Conservation (phyloP, 768 basidiomycete species). For the Exsudoporus frostii region DNA sequence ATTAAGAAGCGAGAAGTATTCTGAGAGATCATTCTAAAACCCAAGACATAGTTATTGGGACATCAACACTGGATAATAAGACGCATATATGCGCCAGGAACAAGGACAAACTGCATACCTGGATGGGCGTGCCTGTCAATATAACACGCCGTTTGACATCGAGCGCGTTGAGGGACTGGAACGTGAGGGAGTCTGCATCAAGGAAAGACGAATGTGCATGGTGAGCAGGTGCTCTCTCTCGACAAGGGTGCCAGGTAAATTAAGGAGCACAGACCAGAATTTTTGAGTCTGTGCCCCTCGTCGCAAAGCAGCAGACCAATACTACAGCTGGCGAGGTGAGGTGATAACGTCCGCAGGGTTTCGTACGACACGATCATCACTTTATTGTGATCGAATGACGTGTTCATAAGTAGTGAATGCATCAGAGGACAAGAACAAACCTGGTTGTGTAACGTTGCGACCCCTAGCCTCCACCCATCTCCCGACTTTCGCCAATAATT, state of each 20-base stretch:
- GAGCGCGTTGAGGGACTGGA: constrained; percentile 75
- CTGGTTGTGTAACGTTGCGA: constrained; percentile 88
- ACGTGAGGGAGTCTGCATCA: constrained; percentile 75
- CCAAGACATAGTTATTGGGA: background rate
- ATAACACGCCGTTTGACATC: constrained; percentile 91
- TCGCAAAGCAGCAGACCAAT: constrained; percentile 95
- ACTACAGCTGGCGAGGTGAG: constrained; percentile 70
- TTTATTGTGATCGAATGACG: constrained; percentile 26
- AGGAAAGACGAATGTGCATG: background rate
- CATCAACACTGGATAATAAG: background rate
- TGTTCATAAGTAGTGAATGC: background rate
- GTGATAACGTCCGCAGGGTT: constrained; percentile 79
- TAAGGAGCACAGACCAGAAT: constrained; percentile 62
- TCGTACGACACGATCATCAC: constrained; percentile 99
- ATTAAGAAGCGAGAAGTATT: constrained; percentile 90
- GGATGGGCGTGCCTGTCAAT: constrained; percentile 90
- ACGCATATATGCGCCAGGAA: constrained; percentile 4
- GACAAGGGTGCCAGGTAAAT: background rate
- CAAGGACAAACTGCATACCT: constrained; percentile 41
- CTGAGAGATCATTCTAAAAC: constrained; percentile 84
- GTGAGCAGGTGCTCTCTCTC: constrained; percentile 1
- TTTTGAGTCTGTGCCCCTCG: constrained; percentile 96
- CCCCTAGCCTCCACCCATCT: constrained; percentile 90
- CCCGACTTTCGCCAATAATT: constrained; percentile 72
- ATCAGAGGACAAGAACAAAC: constrained; percentile 38